Conservation (phyloP, 352 stramenopile genomes). For the Phytophthora multivora region DNA sequence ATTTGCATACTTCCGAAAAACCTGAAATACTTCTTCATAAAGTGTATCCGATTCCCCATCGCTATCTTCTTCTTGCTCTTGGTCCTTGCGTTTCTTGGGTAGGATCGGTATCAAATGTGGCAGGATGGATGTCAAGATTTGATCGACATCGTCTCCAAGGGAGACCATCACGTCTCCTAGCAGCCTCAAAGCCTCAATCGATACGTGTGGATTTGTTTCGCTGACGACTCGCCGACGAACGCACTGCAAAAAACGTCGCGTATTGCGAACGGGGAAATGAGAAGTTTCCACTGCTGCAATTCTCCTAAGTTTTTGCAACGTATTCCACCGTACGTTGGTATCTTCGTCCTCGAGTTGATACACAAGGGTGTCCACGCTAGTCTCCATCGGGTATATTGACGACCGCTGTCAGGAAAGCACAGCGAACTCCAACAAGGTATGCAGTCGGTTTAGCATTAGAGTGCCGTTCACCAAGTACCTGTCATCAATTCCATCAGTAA, state of each 20-base stretch:
- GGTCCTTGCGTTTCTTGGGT: constrained; percentile 18
- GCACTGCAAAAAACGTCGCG: constrained; percentile 73
- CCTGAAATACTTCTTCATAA: constrained; percentile 60
- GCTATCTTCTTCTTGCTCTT: constrained; percentile 17
- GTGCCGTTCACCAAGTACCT: constrained; percentile 11
- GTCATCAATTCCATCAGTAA: constrained; percentile 13
- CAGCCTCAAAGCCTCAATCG: constrained; percentile 58
- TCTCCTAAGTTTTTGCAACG: constrained; percentile 68
- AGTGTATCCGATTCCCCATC: constrained; percentile 25
- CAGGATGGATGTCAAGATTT: constrained; percentile 71
- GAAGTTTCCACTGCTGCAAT: constrained; percentile 65
- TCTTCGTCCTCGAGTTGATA: constrained; percentile 85
- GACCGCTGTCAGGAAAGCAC: constrained; percentile 12
- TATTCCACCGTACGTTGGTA: constrained; percentile 48
- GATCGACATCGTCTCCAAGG: constrained; percentile 64
- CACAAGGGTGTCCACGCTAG: constrained; percentile 72
- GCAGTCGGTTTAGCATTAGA: constrained; percentile 19
- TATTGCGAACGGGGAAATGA: constrained; percentile 75
- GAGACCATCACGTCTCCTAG: constrained; percentile 73
- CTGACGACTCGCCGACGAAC: constrained; percentile 58
- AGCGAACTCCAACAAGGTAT: constrained; percentile 19
- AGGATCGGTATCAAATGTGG: constrained; percentile 66
- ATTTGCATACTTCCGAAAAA: constrained; percentile 69
- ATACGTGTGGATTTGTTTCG: constrained; percentile 42
- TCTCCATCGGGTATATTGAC: constrained; percentile 39